These are phyloP conservation scores for Hirschfeldia incana DNA, from an alignment of 345 rosid species.

Conservation along the genomic window DNA sequence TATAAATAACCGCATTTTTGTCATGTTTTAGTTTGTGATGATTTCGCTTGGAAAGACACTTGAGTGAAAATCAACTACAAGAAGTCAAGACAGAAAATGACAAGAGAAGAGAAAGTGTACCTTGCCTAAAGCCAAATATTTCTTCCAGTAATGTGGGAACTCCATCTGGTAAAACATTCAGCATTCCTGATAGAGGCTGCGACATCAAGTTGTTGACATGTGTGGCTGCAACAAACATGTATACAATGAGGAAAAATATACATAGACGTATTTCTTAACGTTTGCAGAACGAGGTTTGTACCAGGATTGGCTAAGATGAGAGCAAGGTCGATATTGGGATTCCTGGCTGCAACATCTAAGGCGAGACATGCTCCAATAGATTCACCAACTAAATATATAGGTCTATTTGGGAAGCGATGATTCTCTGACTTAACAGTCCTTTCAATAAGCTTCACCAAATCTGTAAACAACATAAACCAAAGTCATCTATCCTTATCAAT, in stretches of 20 bases:
- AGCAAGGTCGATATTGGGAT: slow-evolving; percentile 52
- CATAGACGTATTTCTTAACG: not conserved
- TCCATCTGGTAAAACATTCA: slow-evolving; percentile 46
- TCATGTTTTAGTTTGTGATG: not conserved
- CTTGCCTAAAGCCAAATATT: slow-evolving; percentile 36
- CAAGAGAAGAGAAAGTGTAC: not conserved
- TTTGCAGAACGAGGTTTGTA: slow-evolving; percentile 14
- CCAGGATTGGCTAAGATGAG: slow-evolving; percentile 64
- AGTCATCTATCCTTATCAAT: not conserved
- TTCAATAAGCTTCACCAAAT: slow-evolving; percentile 54
- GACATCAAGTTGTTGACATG: slow-evolving; percentile 47
- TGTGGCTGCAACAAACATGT: slow-evolving; percentile 42
- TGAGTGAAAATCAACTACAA: not conserved
- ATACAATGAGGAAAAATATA: not conserved
- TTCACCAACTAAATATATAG: slow-evolving; percentile 64
- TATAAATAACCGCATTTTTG: slow-evolving; percentile 5
- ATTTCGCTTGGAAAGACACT: not conserved
- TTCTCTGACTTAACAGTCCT: slow-evolving; percentile 46
- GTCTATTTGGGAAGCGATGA: slow-evolving; percentile 47
- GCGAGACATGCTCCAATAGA: slow-evolving; percentile 67
- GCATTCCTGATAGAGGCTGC: slow-evolving; percentile 41
- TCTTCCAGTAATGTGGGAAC: slow-evolving; percentile 40
- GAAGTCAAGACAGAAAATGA: slow-evolving; percentile 1
- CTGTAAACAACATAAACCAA: slow-evolving; percentile 33
- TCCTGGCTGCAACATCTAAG: slow-evolving; percentile 56